Evolutionary conservation across 805 yeast genomes (phyloP), one percentile per base, ranked within the genome.

Genomic region (Kuraishia cidri): DNA sequence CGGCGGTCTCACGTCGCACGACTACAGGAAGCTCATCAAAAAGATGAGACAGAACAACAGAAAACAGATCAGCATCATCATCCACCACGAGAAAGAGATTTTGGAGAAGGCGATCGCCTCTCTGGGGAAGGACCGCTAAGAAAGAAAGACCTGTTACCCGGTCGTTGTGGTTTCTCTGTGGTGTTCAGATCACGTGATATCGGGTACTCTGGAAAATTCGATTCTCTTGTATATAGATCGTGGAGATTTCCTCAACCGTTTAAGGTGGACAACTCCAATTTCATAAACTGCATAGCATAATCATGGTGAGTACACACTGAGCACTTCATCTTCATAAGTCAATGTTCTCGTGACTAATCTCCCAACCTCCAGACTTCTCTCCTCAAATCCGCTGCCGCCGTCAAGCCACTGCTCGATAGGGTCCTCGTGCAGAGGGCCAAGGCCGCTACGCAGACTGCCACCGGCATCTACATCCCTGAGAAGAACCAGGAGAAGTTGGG

Each of bases 381-480:
- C 43, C 64, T 82, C 56, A 86, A 84, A 61, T 77, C 84, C 45
- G 92, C 85, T 49, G 80, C 86, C 64, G 73, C 86, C 38, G 80
- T 92, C 55, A 78, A 79, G 45, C 98, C 98, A 43, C 76, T 94
- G 47, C 71, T 92, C 47, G 97, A 92, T 78, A 82, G 98, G 66
- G 90, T 92, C 40, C 75, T 92, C 42, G 96, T 92, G 41, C 97
- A 88, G 69, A 83, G 97, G 62, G 64, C 81, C 54, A 87, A 86
- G 71, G 94, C 95, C 38, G 79, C 84, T 53, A 72, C 92, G 44
- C 72, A 87, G 68, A 88, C 97, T 38, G 82, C 95, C 36, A 78
- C 92, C 29, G 97, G 97, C 53, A 74, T 88, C 52, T 84, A 76
- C 64, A 80, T 88, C 46, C 97, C 97, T 41, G 97, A 88, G 65